Evolutionary conservation across 148 eudicot species (phyloP).

Genomic region (Fagopyrum homotropicum): DNA sequence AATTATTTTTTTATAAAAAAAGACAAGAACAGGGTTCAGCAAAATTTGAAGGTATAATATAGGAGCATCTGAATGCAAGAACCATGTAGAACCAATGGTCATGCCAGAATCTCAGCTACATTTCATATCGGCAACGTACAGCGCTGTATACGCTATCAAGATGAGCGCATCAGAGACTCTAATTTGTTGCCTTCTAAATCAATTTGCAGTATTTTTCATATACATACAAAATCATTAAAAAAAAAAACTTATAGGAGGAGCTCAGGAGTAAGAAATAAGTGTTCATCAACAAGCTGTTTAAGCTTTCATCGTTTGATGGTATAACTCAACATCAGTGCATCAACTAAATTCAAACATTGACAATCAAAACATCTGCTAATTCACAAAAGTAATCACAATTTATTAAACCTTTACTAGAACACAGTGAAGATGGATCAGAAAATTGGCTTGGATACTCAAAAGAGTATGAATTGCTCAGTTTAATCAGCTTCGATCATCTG

Average conservation of each 20-base stretch:
- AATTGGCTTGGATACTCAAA: constrained; percentile 24
- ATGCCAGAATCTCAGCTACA: constrained; percentile 29
- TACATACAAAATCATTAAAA: neutral
- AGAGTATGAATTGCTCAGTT: constrained; percentile 19
- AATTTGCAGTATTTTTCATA: neutral
- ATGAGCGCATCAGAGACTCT: constrained; percentile 3
- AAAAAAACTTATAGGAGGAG: neutral
- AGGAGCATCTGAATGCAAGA: constrained; percentile 22
- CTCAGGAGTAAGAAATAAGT: neutral
- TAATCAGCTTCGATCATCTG: constrained; percentile 26
- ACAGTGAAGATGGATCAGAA: neutral
- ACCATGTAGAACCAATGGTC: constrained; percentile 14
- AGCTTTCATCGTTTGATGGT: constrained; percentile 4
- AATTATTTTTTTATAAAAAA: no score
- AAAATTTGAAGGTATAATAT: no score
- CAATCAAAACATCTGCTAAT: neutral
- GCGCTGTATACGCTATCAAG: constrained; percentile 5
- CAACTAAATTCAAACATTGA: neutral
- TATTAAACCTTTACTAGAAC: no score
- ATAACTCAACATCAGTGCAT: neutral
- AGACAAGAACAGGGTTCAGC: no score
- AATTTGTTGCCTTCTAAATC: neutral
- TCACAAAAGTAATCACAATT: no score
- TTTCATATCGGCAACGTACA: constrained; percentile 24
- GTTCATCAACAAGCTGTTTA: neutral